These are phyloP conservation scores for Pythium volutum DNA, from an alignment of 352 stramenopile species.

Conservation along the genomic window DNA sequence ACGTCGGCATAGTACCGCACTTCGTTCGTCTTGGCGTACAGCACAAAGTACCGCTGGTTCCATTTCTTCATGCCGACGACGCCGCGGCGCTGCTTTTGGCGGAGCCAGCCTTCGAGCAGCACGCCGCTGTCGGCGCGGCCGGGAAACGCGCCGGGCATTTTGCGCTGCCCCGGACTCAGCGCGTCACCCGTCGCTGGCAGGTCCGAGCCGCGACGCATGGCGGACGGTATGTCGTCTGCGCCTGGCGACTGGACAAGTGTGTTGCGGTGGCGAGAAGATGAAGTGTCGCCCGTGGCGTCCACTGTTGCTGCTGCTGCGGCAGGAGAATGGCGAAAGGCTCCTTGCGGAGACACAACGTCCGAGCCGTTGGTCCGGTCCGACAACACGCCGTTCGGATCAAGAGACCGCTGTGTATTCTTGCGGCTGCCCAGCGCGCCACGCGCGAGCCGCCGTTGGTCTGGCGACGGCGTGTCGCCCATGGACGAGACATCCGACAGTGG, in stretches of 20 bases:
- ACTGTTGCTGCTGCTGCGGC: not conserved
- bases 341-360: conserved; percentile 17
- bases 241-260: conserved; percentile 21
- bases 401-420: conserved; percentile 19
- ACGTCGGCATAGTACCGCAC: conserved; percentile 81
- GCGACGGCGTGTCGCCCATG: not conserved
- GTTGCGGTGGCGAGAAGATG: conserved; percentile 10
- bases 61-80: conserved; percentile 84
- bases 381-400: conserved; percentile 10
- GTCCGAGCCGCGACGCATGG: conserved; percentile 24
- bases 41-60: conserved; percentile 80
- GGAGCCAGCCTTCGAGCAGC: conserved; percentile 76
- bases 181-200: conserved; percentile 16
- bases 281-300: not conserved
- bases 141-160: conserved; percentile 45
- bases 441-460: conserved; percentile 4
- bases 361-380: conserved; percentile 13
- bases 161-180: conserved; percentile 50
- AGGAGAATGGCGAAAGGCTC: not conserved
- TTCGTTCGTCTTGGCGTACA: conserved; percentile 72
- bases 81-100: conserved; percentile 75
- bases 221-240: not conserved
- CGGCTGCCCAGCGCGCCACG: not conserved
- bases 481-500: conserved; percentile 20
- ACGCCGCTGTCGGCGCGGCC: conserved; percentile 61